Percentiles rank a stretch among this genome's conserved stretches.
phyloP scores from a whole-genome alignment of 768 basidiomycete species.

The Boletus rex-veris region DNA sequence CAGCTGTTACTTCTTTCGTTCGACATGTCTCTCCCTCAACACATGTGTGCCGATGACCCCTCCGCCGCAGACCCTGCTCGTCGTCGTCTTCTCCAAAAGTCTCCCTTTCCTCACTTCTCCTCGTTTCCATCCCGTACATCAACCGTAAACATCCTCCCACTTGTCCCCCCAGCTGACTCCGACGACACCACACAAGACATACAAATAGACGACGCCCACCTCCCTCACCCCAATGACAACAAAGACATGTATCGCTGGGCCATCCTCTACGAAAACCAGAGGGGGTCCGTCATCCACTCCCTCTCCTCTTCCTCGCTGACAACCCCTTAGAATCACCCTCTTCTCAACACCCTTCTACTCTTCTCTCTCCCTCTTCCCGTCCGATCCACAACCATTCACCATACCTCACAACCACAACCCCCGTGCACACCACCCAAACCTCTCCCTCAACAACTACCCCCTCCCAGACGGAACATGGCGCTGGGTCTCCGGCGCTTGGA shows the following conservation, averaged over 20 bases:
- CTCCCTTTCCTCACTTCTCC: constrained; percentile 30
- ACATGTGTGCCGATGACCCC: constrained; percentile 40
- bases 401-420: constrained; percentile 41
- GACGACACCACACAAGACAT: constrained; percentile 23
- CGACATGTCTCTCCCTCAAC: constrained; percentile 34
- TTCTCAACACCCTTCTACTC: constrained; percentile 78
- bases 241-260: constrained; percentile 72
- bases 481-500: constrained; percentile 79
- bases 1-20: background rate
- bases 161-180: background rate
- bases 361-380: constrained; percentile 60
- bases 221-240: constrained; percentile 28
- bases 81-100: constrained; percentile 40
- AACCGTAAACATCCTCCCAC: background rate
- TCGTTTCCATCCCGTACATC: constrained; percentile 31
- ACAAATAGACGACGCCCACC: constrained; percentile 25
- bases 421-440: constrained; percentile 48
- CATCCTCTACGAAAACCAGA: constrained; percentile 76
- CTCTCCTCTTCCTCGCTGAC: constrained; percentile 2
- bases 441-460: constrained; percentile 61
- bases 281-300: constrained; percentile 50
- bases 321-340: constrained; percentile 48
- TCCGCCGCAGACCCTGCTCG: constrained; percentile 45
- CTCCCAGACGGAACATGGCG: constrained; percentile 79
- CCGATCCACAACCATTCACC: constrained; percentile 74